These are phyloP conservation scores for Zancudomyces culisetae DNA, from an alignment of 371 early-diverging fungal genomes.

Conservation along the genomic window DNA sequence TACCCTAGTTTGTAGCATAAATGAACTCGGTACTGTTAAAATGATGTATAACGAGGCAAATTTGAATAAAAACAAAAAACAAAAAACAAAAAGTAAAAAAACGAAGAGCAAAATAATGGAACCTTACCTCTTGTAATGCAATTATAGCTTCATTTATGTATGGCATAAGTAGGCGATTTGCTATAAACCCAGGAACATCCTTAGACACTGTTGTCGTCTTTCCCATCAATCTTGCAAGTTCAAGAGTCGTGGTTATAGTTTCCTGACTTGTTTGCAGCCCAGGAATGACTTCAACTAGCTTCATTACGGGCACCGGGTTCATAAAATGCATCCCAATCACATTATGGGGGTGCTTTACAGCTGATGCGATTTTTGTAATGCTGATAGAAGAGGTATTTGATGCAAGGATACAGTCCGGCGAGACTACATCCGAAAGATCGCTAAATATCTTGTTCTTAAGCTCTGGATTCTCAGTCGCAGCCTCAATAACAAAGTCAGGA, in stretches of 20 bases:
- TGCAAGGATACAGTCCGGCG: constrained; percentile 66
- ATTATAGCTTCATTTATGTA: constrained; percentile 95
- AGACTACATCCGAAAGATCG: constrained; percentile 47
- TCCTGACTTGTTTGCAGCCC: constrained; percentile 60
- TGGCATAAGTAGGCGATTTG: constrained; percentile 93
- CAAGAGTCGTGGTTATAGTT: constrained; percentile 52
- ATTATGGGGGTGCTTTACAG: constrained; percentile 57
- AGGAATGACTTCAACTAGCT: constrained; percentile 91
- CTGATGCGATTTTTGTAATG: constrained; percentile 89
- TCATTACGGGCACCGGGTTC: constrained; percentile 96
- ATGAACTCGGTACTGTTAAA: not conserved
- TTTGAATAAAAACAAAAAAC: too few relatives aligned
- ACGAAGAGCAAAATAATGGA: too few relatives aligned
- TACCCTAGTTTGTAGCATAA: constrained; percentile 26
- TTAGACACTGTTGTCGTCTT: constrained; percentile 71
- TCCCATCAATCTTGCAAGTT: constrained; percentile 68
- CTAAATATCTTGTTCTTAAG: constrained; percentile 70
- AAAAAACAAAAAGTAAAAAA: too few relatives aligned
- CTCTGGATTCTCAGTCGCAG: constrained; percentile 78
- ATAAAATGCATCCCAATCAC: constrained; percentile 88
- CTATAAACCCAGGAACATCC: constrained; percentile 94
- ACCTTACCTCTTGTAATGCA: constrained; percentile 53
- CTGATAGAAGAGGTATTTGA: constrained; percentile 89
- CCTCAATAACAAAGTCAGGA: constrained; percentile 83
- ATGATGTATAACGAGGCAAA: too few relatives aligned